Evolutionary conservation across 306 rosid species (phyloP).

Genomic region (Inga oerstediana): DNA sequence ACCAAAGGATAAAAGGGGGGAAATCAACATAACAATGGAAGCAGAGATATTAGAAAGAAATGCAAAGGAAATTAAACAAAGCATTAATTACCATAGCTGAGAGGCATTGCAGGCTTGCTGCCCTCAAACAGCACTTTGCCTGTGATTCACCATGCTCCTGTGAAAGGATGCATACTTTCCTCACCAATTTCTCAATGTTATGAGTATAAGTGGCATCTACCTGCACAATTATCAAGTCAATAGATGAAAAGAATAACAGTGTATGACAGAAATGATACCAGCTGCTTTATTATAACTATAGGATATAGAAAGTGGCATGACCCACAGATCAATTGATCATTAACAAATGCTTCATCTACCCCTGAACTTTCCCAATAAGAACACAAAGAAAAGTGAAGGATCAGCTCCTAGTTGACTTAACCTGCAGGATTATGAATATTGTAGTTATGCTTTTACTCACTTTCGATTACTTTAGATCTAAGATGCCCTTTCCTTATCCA

Average conservation of each 20-base stretch:
- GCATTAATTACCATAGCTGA: slow-evolving; percentile 80
- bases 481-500: slow-evolving; percentile 2
- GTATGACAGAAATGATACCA: background rate
- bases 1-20: background rate
- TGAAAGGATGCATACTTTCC: slow-evolving; percentile 71
- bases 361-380: background rate
- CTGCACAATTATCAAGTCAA: slow-evolving; percentile 51
- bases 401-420: background rate
- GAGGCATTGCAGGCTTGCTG: slow-evolving; percentile 95
- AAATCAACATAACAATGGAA: background rate
- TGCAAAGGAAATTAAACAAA: slow-evolving; percentile 15
- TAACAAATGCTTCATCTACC: background rate
- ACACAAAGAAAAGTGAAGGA: background rate
- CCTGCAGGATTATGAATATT: background rate
- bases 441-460: background rate
- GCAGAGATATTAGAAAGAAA: slow-evolving; percentile 17
- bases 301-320: slow-evolving; percentile 1
- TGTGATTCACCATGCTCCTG: slow-evolving; percentile 60
- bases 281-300: background rate
- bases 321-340: background rate
- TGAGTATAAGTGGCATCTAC: slow-evolving; percentile 80
- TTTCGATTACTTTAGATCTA: background rate
- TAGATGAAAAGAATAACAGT: slow-evolving; percentile 16
- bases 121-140: slow-evolving; percentile 68
- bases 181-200: slow-evolving; percentile 77